Conservation (phyloP, 768 basidiomycete species). For the Collybia mongolica region DNA sequence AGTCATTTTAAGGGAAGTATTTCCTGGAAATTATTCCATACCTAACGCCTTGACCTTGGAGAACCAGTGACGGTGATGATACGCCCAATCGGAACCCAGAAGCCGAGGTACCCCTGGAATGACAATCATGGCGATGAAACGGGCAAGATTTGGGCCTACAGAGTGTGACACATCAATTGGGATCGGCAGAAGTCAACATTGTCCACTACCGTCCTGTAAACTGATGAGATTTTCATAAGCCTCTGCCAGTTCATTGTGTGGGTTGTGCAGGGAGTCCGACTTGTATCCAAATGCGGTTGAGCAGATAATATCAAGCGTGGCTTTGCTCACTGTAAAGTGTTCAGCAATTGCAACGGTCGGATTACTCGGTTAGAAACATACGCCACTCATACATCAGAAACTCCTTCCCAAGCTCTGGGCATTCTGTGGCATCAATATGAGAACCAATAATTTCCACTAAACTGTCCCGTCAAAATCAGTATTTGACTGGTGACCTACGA, state of each 20-base stretch:
- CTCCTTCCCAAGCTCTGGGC: slow-evolving; percentile 22
- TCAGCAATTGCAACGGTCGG: neutral
- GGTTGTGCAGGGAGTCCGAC: slow-evolving; percentile 41
- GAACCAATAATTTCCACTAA: slow-evolving; percentile 33
- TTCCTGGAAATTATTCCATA: slow-evolving; percentile 6
- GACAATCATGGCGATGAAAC: slow-evolving; percentile 30
- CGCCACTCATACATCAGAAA: slow-evolving; percentile 46
- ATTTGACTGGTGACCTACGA: neutral
- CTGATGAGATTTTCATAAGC: slow-evolving; percentile 43
- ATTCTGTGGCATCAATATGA: slow-evolving; percentile 23
- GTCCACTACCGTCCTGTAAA: slow-evolving; percentile 33
- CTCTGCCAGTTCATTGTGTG: slow-evolving; percentile 43
- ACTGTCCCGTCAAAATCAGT: slow-evolving; percentile 12
- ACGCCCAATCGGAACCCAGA: slow-evolving; percentile 33
- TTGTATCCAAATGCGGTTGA: slow-evolving; percentile 47
- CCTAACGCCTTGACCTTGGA: slow-evolving; percentile 18
- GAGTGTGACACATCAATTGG: neutral
- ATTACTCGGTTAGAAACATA: slow-evolving; percentile 22
- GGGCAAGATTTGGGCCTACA: slow-evolving; percentile 30
- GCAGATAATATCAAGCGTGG: slow-evolving; percentile 52
- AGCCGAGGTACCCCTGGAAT: slow-evolving; percentile 34
- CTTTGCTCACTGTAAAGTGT: slow-evolving; percentile 40
- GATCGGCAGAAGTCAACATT: neutral
- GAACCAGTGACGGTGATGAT: slow-evolving; percentile 30
- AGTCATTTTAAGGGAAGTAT: neutral